phyloP scores from a whole-genome alignment of 169 alveolate genomes.

The Plasmodium inui region DNA sequence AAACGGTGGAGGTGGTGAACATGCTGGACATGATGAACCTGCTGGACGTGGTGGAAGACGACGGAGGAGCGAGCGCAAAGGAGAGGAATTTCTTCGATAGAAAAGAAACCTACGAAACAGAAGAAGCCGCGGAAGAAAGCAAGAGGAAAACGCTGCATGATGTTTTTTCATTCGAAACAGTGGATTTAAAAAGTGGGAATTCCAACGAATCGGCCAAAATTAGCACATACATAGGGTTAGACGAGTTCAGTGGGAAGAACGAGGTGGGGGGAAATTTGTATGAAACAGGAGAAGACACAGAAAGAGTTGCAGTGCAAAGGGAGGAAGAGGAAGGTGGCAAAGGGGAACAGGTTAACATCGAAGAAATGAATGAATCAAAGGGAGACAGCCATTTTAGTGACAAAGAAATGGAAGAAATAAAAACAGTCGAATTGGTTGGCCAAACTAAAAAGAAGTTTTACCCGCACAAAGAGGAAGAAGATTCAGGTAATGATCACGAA shows the following conservation, averaged over 20 bases:
- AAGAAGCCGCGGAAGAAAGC: not conserved
- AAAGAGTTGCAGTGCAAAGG: not conserved
- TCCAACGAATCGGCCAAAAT: not conserved
- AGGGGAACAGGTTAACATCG: not conserved
- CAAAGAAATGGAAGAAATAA: not conserved
- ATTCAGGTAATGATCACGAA: not conserved
- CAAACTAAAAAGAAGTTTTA: not conserved
- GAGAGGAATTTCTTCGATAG: not conserved
- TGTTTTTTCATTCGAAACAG: not conserved
- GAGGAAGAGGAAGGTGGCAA: not conserved
- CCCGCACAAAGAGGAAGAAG: not conserved
- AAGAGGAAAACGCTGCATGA: not conserved
- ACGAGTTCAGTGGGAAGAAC: not conserved
- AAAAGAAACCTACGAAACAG: not conserved
- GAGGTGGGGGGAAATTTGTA: not conserved
- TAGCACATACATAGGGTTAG: not conserved
- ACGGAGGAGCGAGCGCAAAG: not conserved
- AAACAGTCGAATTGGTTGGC: not conserved
- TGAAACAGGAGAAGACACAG: not conserved
- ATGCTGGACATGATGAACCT: not conserved
- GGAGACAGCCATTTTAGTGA: not conserved
- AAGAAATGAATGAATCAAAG: conserved; percentile 15
- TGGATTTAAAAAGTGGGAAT: not conserved
- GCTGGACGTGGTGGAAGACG: not conserved
- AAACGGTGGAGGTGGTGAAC: not conserved